Evolutionary conservation across 495 filamentous ascomycete species (phyloP), one percentile per base, ranked within the genome.

Genomic region (Neurospora terricola): DNA sequence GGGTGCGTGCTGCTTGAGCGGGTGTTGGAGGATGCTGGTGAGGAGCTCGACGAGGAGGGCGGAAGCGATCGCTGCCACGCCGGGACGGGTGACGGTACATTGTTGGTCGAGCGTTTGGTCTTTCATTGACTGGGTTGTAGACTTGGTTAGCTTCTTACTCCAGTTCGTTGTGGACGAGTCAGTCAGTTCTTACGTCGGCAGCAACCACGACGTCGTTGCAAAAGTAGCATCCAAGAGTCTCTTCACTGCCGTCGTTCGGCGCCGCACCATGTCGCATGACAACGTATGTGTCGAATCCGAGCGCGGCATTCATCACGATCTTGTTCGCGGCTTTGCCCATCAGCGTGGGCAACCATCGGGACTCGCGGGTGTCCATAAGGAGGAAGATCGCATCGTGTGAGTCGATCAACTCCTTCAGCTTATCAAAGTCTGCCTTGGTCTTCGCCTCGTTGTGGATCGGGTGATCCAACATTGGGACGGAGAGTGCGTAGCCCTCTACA

Each of bases 131-230:
- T 96, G 74, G 27, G 4, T 8, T 34, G 27, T 72, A n/a, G 5
- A 34, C 62, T n/a, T 30, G 68, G 79, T 91, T 75, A 90, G 88
- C 38, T 34, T 27, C 10, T 27, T 37, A 12, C 16, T 5, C 37
- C 11, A 27, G 16, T 48, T 30, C 66, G 72, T 71, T 71, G 18
- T n/a, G 7, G n/a, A 69, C 30, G 21, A 38, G 37, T 36, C 38
- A 48, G 34, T 54, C n/a, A 16, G 45, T 73, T 87, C 92, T 89
- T 86, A 97, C 94, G 83, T 99, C 94, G 75, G 90, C 91, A 37
- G 96, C 96, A 59, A 94, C 93, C 38, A 99, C 96, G 59, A 99
- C 95, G 80, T 99, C 96, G 78, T 96, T 98, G 83, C 96, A 99
- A 80, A 98, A 99, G 79, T 99, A 99, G 78, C 96, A 99, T 12